phyloP scores from a whole-genome alignment of 2,329 filamentous ascomycete genomes.

The Pestalotiopsis sp. region DNA sequence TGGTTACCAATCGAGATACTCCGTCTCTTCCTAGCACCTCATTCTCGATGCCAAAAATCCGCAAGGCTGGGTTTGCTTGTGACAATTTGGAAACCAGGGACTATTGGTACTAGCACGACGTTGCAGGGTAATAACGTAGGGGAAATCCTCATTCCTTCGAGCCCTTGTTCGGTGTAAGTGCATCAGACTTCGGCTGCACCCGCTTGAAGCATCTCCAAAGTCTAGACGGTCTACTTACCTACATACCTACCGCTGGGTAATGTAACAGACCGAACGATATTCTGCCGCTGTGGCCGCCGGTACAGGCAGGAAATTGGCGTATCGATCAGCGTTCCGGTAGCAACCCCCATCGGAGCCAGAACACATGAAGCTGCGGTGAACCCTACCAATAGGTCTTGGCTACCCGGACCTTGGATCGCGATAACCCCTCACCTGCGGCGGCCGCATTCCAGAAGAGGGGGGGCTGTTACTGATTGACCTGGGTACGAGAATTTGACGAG shows the following conservation, averaged over 20 bases:
- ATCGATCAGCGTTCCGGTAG: not conserved
- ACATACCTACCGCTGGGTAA: not conserved
- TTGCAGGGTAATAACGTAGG: not conserved
- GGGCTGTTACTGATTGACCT: not conserved
- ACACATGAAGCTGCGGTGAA: not conserved
- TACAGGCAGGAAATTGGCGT: not conserved
- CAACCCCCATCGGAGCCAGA: not conserved
- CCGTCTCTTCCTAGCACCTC: not conserved
- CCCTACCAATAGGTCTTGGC: not conserved
- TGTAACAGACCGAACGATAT: not conserved
- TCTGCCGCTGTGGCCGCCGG: not conserved
- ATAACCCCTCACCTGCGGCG: not conserved
- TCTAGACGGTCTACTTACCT: not conserved
- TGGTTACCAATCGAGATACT: not conserved
- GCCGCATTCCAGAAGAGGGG: not conserved
- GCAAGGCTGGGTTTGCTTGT: not conserved
- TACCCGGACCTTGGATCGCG: not conserved
- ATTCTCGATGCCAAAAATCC: not conserved
- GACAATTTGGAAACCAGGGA: not conserved
- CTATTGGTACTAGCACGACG: not conserved
- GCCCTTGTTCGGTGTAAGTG: constrained; percentile 15
- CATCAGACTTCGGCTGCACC: constrained; percentile 9
- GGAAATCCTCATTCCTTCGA: not conserved
- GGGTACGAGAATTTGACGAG: not conserved
- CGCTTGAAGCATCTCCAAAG: not conserved